phyloP scores from a whole-genome alignment of 176 grass and related monocot species.

The Phoenix roebelenii region DNA sequence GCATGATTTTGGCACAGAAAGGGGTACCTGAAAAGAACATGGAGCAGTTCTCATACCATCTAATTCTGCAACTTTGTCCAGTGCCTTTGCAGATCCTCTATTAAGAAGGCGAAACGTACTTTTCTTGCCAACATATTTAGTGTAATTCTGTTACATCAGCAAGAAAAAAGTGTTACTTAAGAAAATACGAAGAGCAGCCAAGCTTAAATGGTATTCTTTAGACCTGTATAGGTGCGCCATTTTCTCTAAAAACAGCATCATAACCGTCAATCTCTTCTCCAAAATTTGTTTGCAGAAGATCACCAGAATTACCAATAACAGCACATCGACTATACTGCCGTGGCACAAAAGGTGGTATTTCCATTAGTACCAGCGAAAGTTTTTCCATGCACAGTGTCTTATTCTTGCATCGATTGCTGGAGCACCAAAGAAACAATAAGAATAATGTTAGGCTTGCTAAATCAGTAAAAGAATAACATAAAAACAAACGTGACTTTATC shows the following conservation, averaged over 20 bases:
- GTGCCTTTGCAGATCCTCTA: constrained; percentile 95
- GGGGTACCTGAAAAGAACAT: neutral
- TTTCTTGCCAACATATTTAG: constrained; percentile 82
- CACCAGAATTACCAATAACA: constrained; percentile 89
- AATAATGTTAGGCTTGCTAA: neutral
- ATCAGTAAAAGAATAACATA: too few species aligned
- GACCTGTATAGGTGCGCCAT: constrained; percentile 87
- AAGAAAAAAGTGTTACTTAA: constrained; percentile 12
- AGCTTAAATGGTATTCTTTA: constrained; percentile 17
- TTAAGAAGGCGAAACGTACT: constrained; percentile 98
- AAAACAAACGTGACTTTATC: too few species aligned
- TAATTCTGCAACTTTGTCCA: constrained; percentile 95
- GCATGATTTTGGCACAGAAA: constrained; percentile 1
- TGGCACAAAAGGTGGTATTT: constrained; percentile 66
- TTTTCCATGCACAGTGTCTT: constrained; percentile 83
- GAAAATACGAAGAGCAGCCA: constrained; percentile 13
- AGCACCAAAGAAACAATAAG: constrained; percentile 3
- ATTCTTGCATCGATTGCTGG: constrained; percentile 68
- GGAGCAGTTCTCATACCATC: constrained; percentile 43
- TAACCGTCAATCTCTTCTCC: constrained; percentile 92
- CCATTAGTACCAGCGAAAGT: constrained; percentile 72
- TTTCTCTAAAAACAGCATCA: constrained; percentile 91
- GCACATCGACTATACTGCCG: constrained; percentile 71
- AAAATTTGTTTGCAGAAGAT: constrained; percentile 94
- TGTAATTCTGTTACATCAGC: constrained; percentile 65